These are phyloP conservation scores for Rugonectria rugulosa DNA, from an alignment of 2,329 filamentous ascomycete species.

Conservation along the genomic window DNA sequence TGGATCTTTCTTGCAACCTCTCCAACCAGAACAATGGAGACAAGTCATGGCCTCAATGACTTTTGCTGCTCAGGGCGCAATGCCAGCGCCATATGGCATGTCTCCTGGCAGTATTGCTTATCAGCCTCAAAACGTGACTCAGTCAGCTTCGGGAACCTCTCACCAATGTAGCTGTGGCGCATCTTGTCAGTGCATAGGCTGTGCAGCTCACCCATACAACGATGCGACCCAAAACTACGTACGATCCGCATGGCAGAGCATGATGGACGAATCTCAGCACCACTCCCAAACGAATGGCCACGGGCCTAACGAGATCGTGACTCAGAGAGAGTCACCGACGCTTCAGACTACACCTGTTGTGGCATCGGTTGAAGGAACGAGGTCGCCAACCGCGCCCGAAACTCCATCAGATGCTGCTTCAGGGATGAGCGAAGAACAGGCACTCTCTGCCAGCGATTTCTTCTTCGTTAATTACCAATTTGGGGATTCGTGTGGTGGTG, in stretches of 20 bases:
- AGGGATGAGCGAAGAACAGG: slow-evolving; percentile 57
- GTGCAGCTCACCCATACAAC: slow-evolving; percentile 73
- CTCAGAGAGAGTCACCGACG: slow-evolving; percentile 30
- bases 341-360: slow-evolving; percentile 23
- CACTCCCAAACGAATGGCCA: slow-evolving; percentile 34
- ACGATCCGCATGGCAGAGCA: slow-evolving; percentile 55
- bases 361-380: slow-evolving; percentile 37
- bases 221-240: slow-evolving; percentile 65
- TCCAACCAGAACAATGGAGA: slow-evolving; percentile 62
- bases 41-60: slow-evolving; percentile 53
- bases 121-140: slow-evolving; percentile 24
- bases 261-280: slow-evolving; percentile 45
- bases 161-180: slow-evolving; percentile 69
- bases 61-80: slow-evolving; percentile 45
- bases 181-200: slow-evolving; percentile 72
- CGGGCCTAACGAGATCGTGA: slow-evolving; percentile 28
- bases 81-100: slow-evolving; percentile 39
- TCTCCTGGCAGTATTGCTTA: slow-evolving; percentile 29
- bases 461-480: slow-evolving; percentile 66
- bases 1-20: slow-evolving; percentile 62
- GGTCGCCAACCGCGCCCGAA: slow-evolving; percentile 50
- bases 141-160: slow-evolving; percentile 42
- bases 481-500: slow-evolving; percentile 56
- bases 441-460: slow-evolving; percentile 60
- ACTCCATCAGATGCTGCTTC: slow-evolving; percentile 58